A percentile compares a stretch with the other conserved stretches of the same genome.
phyloP scores from a whole-genome alignment of 2,329 filamentous ascomycete genomes.

The Monosporascus sp. region DNA sequence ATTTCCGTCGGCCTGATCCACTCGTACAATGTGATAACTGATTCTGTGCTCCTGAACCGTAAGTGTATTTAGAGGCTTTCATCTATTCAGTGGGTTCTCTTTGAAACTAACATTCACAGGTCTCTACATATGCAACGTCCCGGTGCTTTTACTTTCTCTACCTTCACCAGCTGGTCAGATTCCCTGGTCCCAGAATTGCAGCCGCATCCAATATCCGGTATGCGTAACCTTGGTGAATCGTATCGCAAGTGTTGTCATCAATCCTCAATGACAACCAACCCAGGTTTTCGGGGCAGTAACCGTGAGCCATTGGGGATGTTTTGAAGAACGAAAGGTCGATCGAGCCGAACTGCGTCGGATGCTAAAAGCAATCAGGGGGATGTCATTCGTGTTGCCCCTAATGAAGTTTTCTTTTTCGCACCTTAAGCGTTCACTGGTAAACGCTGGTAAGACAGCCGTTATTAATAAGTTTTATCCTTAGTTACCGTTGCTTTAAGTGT shows the following conservation, averaged over 20 bases:
- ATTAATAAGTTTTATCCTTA: no score
- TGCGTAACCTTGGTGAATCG: slow-evolving; percentile 7
- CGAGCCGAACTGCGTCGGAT: no score
- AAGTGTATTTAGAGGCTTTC: no score
- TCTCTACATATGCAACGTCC: no score
- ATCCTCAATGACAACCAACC: background rate
- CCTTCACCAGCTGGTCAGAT: background rate
- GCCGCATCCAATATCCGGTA: background rate
- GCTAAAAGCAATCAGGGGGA: background rate
- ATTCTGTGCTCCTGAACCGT: no score
- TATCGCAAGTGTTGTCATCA: background rate
- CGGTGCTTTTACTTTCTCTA: background rate
- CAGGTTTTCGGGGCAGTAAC: slow-evolving; percentile 12
- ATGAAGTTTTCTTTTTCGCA: slow-evolving; percentile 11
- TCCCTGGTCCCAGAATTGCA: background rate
- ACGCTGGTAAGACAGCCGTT: no score
- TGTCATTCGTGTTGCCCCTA: slow-evolving; percentile 14
- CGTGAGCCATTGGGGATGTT: slow-evolving; percentile 7
- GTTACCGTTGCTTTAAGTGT: no score
- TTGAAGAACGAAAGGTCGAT: background rate
- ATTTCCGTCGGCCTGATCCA: no score
- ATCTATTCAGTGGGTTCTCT: no score
- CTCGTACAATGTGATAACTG: no score
- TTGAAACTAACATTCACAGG: no score
- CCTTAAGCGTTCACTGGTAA: slow-evolving; percentile 9